Evolutionary conservation across 1,284 basidiomycete genomes (phyloP), one percentile per base, ranked within the genome.

Genomic region (Leccinum olivaceoglutinosum): DNA sequence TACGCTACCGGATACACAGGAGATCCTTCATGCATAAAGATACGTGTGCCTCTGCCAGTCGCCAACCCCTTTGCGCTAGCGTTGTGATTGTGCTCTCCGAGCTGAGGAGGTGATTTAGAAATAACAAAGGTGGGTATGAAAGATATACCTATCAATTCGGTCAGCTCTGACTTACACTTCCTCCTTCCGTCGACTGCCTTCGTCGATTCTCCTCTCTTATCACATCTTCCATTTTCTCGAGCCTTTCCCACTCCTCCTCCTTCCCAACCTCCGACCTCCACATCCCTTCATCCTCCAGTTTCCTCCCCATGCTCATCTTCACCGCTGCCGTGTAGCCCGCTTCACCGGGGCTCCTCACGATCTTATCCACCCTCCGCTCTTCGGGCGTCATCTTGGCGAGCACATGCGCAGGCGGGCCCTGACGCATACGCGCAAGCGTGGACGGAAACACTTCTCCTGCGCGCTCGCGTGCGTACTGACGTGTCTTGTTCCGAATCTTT

Each of bases 351-450:
- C 78, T 77, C 60, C 86, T 76, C 60, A 79, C 76, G 9, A 85
- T 74, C 66, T 73, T 76, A 65, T 88, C 85, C 75, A 80, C 70
- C 60, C 68, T 72, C 60, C 76, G 79, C 66, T 82, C 72, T 66
- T 80, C 69, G 2, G 77, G 74, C 0, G 81, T 78, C 85, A 91
- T 85, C 64, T 70, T 76, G 25, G 70, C 73, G 5, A 85, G 76
- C 4, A 89, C 66, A 67, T 85, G 84, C 0, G 88, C 82, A 0
- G 91, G 90, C 0, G 87, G 86, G 0, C 83, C 82, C 67, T 82
- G 73, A 6, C 79, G 74, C 69, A 77, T 76, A 34, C 85, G 81
- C 60, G 68, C 68, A 11, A 83, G 68, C 1, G 85, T 85, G n/a
- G 77, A 70, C 1, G 68, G 68, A 5, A 83, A 76, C 21, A 87